Conservation (phyloP, 306 rosid genomes). For the Fragaria ananassa region DNA sequence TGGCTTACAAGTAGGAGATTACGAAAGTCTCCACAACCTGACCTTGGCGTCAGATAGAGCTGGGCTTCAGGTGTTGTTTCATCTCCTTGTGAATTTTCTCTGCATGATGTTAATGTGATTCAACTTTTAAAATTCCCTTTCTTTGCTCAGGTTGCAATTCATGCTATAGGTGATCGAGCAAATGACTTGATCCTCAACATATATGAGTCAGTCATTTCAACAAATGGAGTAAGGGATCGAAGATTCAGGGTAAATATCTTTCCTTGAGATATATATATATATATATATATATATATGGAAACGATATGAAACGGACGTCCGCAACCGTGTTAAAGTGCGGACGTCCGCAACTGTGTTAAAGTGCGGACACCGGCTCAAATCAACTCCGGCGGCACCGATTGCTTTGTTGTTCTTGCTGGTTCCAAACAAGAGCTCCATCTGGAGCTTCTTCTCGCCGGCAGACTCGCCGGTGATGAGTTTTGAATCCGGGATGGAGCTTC, state of each 20-base stretch:
- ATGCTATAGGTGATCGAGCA: slow-evolving; percentile 85
- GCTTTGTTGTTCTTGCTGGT: too few species aligned
- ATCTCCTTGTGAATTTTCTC: slow-evolving; percentile 10
- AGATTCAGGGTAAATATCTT: slow-evolving; percentile 66
- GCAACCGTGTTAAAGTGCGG: too few species aligned
- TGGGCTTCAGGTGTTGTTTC: slow-evolving; percentile 67
- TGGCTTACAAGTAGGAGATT: slow-evolving; percentile 58
- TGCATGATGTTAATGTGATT: slow-evolving; percentile 6
- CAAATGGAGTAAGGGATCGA: slow-evolving; percentile 68
- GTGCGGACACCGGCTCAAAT: too few species aligned
- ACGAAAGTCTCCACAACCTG: slow-evolving; percentile 63
- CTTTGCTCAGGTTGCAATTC: slow-evolving; percentile 74
- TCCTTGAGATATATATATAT: neutral
- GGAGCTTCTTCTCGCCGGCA: too few species aligned
- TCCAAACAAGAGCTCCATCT: too few species aligned
- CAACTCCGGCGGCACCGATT: too few species aligned
- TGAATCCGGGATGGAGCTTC: too few species aligned
- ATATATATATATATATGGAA: too few species aligned
- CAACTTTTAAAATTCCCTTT: slow-evolving; percentile 20
- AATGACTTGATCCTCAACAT: slow-evolving; percentile 73
- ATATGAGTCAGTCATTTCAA: slow-evolving; percentile 51
- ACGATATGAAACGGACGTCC: too few species aligned
- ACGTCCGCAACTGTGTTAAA: too few species aligned
- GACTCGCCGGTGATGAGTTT: too few species aligned
- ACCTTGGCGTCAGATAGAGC: slow-evolving; percentile 58